Evolutionary conservation across 768 basidiomycete species (phyloP).

Genomic region (Coprinopsis strossmayeri): DNA sequence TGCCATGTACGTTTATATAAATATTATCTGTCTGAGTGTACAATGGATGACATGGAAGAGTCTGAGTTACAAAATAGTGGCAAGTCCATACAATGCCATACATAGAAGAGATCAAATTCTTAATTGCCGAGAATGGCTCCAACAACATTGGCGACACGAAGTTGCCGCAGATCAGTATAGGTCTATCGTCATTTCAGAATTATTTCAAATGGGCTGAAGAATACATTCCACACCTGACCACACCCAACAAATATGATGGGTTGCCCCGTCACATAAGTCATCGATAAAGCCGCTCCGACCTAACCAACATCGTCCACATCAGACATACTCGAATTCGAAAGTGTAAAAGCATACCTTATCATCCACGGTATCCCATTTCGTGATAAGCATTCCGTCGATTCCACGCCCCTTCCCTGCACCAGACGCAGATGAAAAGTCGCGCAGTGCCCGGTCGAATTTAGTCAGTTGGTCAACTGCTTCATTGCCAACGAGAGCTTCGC

Average conservation of each 20-base stretch:
- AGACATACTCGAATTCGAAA: not conserved
- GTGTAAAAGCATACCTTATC: conserved; percentile 64
- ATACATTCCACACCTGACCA: conserved; percentile 61
- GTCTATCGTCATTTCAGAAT: conserved; percentile 47
- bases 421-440: conserved; percentile 81
- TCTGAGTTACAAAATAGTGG: not conserved
- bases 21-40: too few species aligned
- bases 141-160: conserved; percentile 89
- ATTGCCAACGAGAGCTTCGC: conserved; percentile 96
- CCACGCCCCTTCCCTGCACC: conserved; percentile 72
- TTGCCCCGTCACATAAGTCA: conserved; percentile 99
- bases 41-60: not conserved
- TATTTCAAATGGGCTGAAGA: conserved; percentile 1
- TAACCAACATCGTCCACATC: conserved; percentile 23
- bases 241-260: conserved; percentile 98
- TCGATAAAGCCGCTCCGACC: conserved; percentile 97
- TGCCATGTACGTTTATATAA: too few species aligned
- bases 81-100: too few species aligned
- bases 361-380: conserved; percentile 99
- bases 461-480: conserved; percentile 97
- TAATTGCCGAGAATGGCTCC: conserved; percentile 83
- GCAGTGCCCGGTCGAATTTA: conserved; percentile 92
- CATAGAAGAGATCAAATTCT: conserved; percentile 8
- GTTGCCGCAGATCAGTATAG: conserved; percentile 90
- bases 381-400: conserved; percentile 97